These are phyloP conservation scores for Scutellaria minor DNA, from an alignment of 257 asterid genomes.

Conservation along the genomic window DNA sequence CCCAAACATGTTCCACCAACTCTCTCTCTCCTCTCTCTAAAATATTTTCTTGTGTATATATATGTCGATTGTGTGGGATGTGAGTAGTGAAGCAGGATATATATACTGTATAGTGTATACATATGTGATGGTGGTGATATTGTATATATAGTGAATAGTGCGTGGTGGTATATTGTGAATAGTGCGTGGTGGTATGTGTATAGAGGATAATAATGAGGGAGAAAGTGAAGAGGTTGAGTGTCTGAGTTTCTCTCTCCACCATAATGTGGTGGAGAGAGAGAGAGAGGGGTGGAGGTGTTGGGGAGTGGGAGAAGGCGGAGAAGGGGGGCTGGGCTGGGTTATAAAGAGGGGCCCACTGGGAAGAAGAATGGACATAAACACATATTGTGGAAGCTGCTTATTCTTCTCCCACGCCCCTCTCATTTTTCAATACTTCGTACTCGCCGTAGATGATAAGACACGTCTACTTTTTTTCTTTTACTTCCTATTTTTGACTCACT, in stretches of 20 bases:
- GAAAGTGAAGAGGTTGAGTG: too few relatives aligned
- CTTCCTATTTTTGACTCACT: too few relatives aligned
- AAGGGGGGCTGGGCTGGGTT: conserved; percentile 27
- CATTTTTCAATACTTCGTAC: not conserved
- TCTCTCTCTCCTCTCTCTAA: conserved; percentile 32
- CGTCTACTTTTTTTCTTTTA: conserved; percentile 27
- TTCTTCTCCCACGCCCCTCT: conserved; percentile 31
- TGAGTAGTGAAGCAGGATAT: conserved; percentile 8
- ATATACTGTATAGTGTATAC: too few relatives aligned
- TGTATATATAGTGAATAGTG: conserved; percentile 2
- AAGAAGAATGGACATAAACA: conserved; percentile 38
- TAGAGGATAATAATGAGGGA: conserved; percentile 5
- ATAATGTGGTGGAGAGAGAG: conserved; percentile 28
- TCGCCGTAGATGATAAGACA: conserved; percentile 36
- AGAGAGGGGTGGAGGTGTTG: conserved; percentile 34
- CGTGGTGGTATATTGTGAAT: not conserved
- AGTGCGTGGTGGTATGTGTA: not conserved
- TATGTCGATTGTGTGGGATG: not conserved
- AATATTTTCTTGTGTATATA: not conserved
- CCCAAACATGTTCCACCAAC: conserved; percentile 43
- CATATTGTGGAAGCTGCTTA: not conserved
- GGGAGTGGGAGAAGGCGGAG: conserved; percentile 53
- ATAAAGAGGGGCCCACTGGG: conserved; percentile 45
- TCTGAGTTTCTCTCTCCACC: conserved; percentile 30
- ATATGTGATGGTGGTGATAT: not conserved